Percentiles rank a stretch among this genome's conserved stretches.
phyloP scores from a whole-genome alignment of 805 yeast genomes.

The Cyberlindnera euphorbiiphila region DNA sequence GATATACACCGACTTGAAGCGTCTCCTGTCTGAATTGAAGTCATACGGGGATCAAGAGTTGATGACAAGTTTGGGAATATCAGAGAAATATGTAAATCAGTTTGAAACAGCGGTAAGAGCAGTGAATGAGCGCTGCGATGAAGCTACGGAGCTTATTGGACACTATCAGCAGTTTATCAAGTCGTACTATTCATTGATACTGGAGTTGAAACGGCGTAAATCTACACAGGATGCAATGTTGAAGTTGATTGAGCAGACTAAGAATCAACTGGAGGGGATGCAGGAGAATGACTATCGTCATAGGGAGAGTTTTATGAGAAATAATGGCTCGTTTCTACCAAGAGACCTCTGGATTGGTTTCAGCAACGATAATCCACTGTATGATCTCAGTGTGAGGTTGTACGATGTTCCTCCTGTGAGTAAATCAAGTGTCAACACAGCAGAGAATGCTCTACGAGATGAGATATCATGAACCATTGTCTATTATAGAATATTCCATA shows the following conservation, averaged over 20 bases:
- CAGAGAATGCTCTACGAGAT: slow-evolving; percentile 3
- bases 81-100: slow-evolving; percentile 15
- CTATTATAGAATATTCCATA: no score
- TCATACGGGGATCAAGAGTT: slow-evolving; percentile 23
- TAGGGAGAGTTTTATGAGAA: slow-evolving; percentile 41
- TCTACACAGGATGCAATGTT: slow-evolving; percentile 38
- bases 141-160: slow-evolving; percentile 34
- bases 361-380: slow-evolving; percentile 28
- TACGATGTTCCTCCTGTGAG: slow-evolving; percentile 9
- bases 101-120: slow-evolving; percentile 9
- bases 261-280: slow-evolving; percentile 35
- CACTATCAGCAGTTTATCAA: slow-evolving; percentile 49
- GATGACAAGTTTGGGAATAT: slow-evolving; percentile 8
- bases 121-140: slow-evolving; percentile 19
- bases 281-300: slow-evolving; percentile 41
- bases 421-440: background rate
- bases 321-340: slow-evolving; percentile 56
- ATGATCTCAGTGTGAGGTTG: slow-evolving; percentile 1
- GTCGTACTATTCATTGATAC: slow-evolving; percentile 48
- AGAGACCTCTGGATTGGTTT: slow-evolving; percentile 45
- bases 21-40: slow-evolving; percentile 21
- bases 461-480: no score
- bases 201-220: slow-evolving; percentile 51
- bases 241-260: slow-evolving; percentile 38
- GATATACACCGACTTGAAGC: slow-evolving; percentile 21